Base-by-base conservation (phyloP, 164 flowering plant genomes). In the Macadamia tetraphylla region DNA sequence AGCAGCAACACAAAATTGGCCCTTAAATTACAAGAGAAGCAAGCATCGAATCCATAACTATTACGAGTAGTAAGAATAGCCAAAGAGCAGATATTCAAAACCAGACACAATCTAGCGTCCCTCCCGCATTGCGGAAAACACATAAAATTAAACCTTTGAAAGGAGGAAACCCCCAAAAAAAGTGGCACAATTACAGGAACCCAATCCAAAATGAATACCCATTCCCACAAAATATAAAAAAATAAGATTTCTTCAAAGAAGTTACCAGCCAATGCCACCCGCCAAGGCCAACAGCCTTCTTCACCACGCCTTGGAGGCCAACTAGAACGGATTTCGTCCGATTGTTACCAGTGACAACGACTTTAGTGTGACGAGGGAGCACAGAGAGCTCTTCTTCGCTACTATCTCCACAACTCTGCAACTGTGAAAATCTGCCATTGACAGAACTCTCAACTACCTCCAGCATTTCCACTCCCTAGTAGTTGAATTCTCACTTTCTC, bases 211-310 rank as follows among this genome's bases (percentile, higher is more conserved):
- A 61, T n/a, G 46, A 66, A 61, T 53, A 23, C 58, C 40, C 71
- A 69, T 10, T 17, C 30, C 43, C 4, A 30, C 23, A 60, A 69
- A 60, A 62, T 65, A 67, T 9, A 35, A 32, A 10, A 2, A 49
- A 49, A 10, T 14, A 49, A 49, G 15, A 49, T 1, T 49, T 49
- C 15, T 10, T 53, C 2, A 71, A 35, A 49, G 9, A 65, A 74
- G 40, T 81, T 83, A 93, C 98, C 94, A 94, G 96, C 98, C 98
- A 94, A 83, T 90, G 94, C 94, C 97, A 90, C 1, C 97, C 97
- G 8, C 97, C 97, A 56, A 90, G 91, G 0, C 94, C 94, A 72
- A 90, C 94, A 43, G 97, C 94, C 68, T 90, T 90, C 83, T 90
- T 90, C 8, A 90, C 97, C 17, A 90, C 94, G 29, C 97, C 97